Evolutionary conservation across 495 filamentous ascomycete species (phyloP).

Genomic region (Recurvomyces mirabilis): DNA sequence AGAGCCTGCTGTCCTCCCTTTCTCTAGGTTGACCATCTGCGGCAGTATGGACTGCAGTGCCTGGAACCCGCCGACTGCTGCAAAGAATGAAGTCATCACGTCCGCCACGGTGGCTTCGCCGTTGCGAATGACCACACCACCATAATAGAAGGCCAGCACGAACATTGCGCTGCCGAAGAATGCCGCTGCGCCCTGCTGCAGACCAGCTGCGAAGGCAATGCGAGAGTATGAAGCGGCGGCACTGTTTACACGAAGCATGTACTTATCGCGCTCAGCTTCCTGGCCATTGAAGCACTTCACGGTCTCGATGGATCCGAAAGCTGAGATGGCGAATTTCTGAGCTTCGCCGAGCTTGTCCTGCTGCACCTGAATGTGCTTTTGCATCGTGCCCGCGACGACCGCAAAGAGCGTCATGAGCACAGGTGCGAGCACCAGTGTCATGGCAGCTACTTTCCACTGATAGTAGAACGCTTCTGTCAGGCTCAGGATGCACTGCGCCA

Average conservation of each 20-base stretch:
- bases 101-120: constrained; percentile 50
- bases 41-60: constrained; percentile 61
- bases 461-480: constrained; percentile 61
- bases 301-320: constrained; percentile 64
- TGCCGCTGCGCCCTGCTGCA: constrained; percentile 60
- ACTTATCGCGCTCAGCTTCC: constrained; percentile 55
- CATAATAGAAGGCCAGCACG: constrained; percentile 87
- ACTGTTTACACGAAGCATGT: constrained; percentile 42
- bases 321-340: constrained; percentile 58
- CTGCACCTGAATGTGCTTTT: constrained; percentile 56
- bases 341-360: constrained; percentile 56
- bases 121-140: constrained; percentile 49
- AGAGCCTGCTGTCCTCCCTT: constrained; percentile 65
- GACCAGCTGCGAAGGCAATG: constrained; percentile 55
- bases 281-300: constrained; percentile 83
- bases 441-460: constrained; percentile 75
- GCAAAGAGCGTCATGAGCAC: constrained; percentile 49
- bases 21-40: constrained; percentile 62
- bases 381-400: constrained; percentile 48
- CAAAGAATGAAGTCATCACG: constrained; percentile 77
- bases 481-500: constrained; percentile 48
- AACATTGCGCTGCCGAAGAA: constrained; percentile 72
- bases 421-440: constrained; percentile 68
- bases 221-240: constrained; percentile 55
- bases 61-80: constrained; percentile 63